Percentiles rank a stretch among this genome's conserved stretches.
phyloP scores from a whole-genome alignment of 345 rosid genomes.

The Eucalyptus microcorys region DNA sequence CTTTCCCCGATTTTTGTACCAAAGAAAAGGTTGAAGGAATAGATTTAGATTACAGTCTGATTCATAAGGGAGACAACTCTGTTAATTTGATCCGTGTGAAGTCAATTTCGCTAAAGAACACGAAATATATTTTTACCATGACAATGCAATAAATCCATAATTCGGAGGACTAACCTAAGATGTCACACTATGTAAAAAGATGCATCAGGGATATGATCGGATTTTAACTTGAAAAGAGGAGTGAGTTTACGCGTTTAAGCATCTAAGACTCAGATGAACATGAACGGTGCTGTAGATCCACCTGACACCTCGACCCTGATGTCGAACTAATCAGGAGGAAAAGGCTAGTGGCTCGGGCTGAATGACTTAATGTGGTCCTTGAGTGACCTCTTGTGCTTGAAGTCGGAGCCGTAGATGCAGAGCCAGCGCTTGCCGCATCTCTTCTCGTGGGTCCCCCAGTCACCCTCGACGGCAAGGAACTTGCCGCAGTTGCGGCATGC shows the following conservation, averaged over 20 bases:
- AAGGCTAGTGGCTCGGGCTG: constrained; percentile 57
- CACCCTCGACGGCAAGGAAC: constrained; percentile 72
- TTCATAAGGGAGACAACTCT: neutral
- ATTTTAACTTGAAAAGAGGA: neutral
- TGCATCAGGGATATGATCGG: neutral
- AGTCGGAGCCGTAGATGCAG: constrained; percentile 70
- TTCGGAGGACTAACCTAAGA: neutral
- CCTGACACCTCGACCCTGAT: constrained; percentile 4
- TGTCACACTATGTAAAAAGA: neutral
- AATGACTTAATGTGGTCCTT: constrained; percentile 73
- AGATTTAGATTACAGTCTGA: neutral
- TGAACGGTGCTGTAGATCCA: constrained; percentile 3
- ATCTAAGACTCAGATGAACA: neutral
- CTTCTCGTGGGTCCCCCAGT: constrained; percentile 89
- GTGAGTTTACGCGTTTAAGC: neutral
- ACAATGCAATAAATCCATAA: neutral
- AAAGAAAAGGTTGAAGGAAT: neutral
- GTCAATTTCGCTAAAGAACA: neutral
- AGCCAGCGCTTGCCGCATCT: constrained; percentile 94
- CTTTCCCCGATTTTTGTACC: neutral
- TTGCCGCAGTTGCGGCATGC: constrained; percentile 71
- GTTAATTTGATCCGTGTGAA: neutral
- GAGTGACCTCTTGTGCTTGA: constrained; percentile 90
- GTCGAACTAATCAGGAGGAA: constrained; percentile 18
- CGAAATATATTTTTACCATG: neutral